Evolutionary conservation across 495 filamentous ascomycete genomes (phyloP).

Genomic region (Penicillium herquei): DNA sequence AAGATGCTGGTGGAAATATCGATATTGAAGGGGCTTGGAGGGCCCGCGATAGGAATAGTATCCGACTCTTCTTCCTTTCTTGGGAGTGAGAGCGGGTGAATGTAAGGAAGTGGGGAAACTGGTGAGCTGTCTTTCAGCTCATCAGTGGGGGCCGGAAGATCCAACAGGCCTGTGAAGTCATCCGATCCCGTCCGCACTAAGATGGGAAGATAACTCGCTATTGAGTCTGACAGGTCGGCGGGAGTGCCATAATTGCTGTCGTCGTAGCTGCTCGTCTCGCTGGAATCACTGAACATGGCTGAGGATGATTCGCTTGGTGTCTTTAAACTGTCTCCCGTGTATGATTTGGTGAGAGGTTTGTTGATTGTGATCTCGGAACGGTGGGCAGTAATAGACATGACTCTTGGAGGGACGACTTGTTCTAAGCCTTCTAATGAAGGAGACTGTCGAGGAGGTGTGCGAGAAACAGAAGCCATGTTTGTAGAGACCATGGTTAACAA

Average conservation of each 20-base stretch:
- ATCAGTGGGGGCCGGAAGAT: neutral
- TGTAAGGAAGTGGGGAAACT: conserved; percentile 3
- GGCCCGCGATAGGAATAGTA: neutral
- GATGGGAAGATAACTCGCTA: conserved; percentile 27
- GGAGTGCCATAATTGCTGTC: conserved; percentile 19
- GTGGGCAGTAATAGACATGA: conserved; percentile 13
- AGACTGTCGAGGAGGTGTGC: conserved; percentile 32
- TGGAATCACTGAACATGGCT: conserved; percentile 34
- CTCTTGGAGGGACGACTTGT: conserved; percentile 33
- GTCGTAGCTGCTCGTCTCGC: conserved; percentile 29
- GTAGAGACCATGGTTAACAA: conserved; percentile 16
- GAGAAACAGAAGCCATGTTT: conserved; percentile 25
- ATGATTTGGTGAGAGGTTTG: conserved; percentile 31
- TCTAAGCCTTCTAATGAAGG: conserved; percentile 46
- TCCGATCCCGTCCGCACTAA: conserved; percentile 38
- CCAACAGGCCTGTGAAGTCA: conserved; percentile 12
- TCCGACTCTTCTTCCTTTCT: too few species aligned
- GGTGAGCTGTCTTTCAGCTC: neutral
- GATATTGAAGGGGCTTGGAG: neutral
- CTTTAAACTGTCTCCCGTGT: conserved; percentile 11
- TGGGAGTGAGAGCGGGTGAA: neutral
- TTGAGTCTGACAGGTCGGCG: conserved; percentile 21
- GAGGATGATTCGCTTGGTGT: conserved; percentile 20
- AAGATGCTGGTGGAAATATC: neutral
- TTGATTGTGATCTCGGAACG: conserved; percentile 33